Evolutionary conservation across 2,329 filamentous ascomycete species (phyloP).

Genomic region (Aspergillus fructus): DNA sequence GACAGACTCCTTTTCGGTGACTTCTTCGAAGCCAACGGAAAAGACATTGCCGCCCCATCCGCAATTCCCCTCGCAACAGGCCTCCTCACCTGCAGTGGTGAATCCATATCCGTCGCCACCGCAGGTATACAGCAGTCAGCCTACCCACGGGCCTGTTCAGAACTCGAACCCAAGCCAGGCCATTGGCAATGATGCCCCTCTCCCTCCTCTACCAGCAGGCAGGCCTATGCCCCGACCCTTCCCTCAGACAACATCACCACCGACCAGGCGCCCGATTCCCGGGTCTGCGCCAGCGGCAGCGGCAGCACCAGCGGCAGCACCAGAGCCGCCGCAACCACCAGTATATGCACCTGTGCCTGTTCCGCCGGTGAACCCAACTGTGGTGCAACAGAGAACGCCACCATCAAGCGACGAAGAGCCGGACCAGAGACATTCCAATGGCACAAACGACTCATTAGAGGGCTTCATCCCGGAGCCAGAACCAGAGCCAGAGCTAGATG

Average conservation of each 20-base stretch:
- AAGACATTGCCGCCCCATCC: conserved; percentile 30
- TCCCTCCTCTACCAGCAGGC: neutral
- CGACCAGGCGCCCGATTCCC: neutral
- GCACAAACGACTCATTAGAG: conserved; percentile 26
- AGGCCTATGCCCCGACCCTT: neutral
- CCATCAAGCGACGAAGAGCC: conserved; percentile 13
- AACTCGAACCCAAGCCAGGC: neutral
- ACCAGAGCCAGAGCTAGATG: conserved; percentile 21
- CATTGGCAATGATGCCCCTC: conserved; percentile 1
- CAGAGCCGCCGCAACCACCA: neutral
- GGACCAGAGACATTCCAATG: conserved; percentile 15
- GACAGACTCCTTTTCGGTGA: conserved; percentile 5
- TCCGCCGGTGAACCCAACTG: neutral
- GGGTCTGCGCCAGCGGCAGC: neutral
- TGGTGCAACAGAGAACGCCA: conserved; percentile 12
- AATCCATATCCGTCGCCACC: conserved; percentile 12
- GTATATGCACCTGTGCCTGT: conserved; percentile 1
- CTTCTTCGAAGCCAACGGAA: conserved; percentile 20
- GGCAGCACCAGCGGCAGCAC: conserved; percentile 2
- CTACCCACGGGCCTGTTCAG: neutral
- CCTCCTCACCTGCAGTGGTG: conserved; percentile 8
- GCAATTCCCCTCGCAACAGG: conserved; percentile 11
- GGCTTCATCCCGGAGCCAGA: conserved; percentile 39
- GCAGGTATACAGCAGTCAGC: neutral
- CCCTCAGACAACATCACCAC: neutral